These are phyloP conservation scores for Backusella luteola DNA, from an alignment of 192 early-diverging fungal species.

Conservation along the genomic window DNA sequence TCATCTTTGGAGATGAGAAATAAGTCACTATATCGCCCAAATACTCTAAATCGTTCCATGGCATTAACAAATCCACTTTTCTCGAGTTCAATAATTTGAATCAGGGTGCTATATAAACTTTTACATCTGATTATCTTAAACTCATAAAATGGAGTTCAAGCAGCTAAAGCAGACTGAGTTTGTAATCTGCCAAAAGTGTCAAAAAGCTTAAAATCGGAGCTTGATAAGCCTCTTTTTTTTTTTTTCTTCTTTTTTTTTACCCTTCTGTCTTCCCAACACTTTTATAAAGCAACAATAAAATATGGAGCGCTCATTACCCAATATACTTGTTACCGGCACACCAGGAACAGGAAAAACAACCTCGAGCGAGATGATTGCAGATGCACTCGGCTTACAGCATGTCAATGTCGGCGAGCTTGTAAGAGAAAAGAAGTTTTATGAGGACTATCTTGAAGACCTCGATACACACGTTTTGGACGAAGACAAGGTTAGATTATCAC, in stretches of 20 bases:
- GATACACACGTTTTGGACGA: constrained; percentile 90
- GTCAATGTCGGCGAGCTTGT: constrained; percentile 87
- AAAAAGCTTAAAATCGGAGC: not conserved
- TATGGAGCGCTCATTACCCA: constrained; percentile 50
- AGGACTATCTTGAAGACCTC: constrained; percentile 84
- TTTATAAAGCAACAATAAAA: not conserved
- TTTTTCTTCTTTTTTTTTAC: not conserved
- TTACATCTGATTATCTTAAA: too few relatives aligned
- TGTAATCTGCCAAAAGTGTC: too few relatives aligned
- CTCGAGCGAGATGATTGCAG: constrained; percentile 71
- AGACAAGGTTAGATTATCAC: constrained; percentile 65
- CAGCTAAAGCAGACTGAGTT: too few relatives aligned
- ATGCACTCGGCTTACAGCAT: constrained; percentile 71
- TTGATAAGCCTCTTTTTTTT: not conserved
- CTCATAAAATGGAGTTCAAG: too few relatives aligned
- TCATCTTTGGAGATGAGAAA: too few relatives aligned
- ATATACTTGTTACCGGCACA: constrained; percentile 84
- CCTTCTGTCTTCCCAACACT: not conserved
- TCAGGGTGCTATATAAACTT: too few relatives aligned
- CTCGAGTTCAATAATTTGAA: too few relatives aligned
- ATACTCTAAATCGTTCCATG: too few relatives aligned
- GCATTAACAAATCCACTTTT: too few relatives aligned
- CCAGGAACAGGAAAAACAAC: constrained; percentile 87
- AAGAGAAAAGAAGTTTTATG: constrained; percentile 83
- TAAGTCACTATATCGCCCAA: too few relatives aligned